Percentiles rank a stretch among this genome's conserved stretches.
Evolutionary conservation across 129 eudicot genomes (phyloP).

Genomic region (Ambrosia trifida): DNA sequence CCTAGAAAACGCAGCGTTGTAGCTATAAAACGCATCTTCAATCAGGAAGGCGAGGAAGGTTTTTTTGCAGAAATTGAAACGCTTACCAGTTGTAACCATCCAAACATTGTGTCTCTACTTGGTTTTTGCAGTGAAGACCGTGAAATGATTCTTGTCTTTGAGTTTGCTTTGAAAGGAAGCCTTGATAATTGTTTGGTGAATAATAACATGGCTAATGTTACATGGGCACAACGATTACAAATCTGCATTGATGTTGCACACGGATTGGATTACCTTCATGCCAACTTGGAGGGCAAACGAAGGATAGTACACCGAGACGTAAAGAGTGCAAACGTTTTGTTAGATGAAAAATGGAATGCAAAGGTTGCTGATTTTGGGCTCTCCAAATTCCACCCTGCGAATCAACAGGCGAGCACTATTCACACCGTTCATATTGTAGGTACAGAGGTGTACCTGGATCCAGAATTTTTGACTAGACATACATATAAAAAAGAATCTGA

Average conservation of each 20-base stretch:
- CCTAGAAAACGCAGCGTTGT: background rate
- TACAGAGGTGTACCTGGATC: background rate
- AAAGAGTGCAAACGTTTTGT: background rate
- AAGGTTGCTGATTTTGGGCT: constrained; percentile 17
- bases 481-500: background rate
- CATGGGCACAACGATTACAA: constrained; percentile 1
- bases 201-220: background rate
- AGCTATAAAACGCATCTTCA: constrained; percentile 7
- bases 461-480: background rate
- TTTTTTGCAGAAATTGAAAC: constrained; percentile 10
- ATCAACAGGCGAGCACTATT: background rate
- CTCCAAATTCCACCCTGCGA: background rate
- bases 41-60: background rate
- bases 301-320: background rate
- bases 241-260: constrained; percentile 5
- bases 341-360: background rate
- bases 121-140: background rate
- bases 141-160: background rate
- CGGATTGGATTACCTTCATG: background rate
- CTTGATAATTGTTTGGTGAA: background rate
- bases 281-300: background rate
- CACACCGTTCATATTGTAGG: background rate
- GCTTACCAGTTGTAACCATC: constrained; percentile 4
- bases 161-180: constrained; percentile 5
- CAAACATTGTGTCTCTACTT: constrained; percentile 8